Evolutionary conservation across 2,329 filamentous ascomycete genomes (phyloP).

Genomic region (Hyphodiscus sp.): DNA sequence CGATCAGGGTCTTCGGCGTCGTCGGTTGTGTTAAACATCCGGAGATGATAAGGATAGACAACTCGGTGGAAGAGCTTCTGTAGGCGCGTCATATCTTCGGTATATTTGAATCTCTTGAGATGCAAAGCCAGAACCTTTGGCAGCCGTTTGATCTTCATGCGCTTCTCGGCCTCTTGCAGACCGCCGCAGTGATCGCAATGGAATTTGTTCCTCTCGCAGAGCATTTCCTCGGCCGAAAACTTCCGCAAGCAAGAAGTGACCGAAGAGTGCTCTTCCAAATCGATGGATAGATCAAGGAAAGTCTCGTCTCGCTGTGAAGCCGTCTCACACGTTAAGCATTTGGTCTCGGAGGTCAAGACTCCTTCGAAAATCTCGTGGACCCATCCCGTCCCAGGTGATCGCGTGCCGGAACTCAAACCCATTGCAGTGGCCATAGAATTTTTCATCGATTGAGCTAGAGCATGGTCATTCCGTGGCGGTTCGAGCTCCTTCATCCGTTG

Average conservation of each 20-base stretch:
- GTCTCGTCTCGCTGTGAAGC: slow-evolving; percentile 92
- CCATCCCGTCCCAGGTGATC: slow-evolving; percentile 69
- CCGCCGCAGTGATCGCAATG: slow-evolving; percentile 97
- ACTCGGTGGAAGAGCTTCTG: slow-evolving; percentile 97
- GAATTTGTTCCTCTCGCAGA: slow-evolving; percentile 97
- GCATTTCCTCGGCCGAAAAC: slow-evolving; percentile 97
- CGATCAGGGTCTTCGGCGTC: slow-evolving; percentile 92
- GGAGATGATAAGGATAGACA: slow-evolving; percentile 92
- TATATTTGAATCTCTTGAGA: slow-evolving; percentile 97
- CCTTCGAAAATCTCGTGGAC: slow-evolving; percentile 97
- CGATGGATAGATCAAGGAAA: slow-evolving; percentile 92
- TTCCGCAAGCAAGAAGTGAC: slow-evolving; percentile 93
- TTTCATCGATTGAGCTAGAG: slow-evolving; percentile 46
- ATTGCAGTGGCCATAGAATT: slow-evolving; percentile 37
- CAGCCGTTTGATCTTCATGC: slow-evolving; percentile 97
- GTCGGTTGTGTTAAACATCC: slow-evolving; percentile 77
- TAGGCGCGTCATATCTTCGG: slow-evolving; percentile 84
- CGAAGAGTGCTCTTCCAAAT: slow-evolving; percentile 89
- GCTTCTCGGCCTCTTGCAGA: slow-evolving; percentile 93
- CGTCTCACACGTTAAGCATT: slow-evolving; percentile 93
- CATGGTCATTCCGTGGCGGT: slow-evolving; percentile 35
- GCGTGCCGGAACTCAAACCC: slow-evolving; percentile 31
- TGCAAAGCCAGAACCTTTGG: slow-evolving; percentile 89
- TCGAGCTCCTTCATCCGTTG: slow-evolving; percentile 52
- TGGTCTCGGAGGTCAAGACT: slow-evolving; percentile 88